Percentiles rank a stretch among this genome's conserved stretches.
These are phyloP conservation scores for Arctium minus DNA, from an alignment of 129 eudicot species.

Conservation along the genomic window DNA sequence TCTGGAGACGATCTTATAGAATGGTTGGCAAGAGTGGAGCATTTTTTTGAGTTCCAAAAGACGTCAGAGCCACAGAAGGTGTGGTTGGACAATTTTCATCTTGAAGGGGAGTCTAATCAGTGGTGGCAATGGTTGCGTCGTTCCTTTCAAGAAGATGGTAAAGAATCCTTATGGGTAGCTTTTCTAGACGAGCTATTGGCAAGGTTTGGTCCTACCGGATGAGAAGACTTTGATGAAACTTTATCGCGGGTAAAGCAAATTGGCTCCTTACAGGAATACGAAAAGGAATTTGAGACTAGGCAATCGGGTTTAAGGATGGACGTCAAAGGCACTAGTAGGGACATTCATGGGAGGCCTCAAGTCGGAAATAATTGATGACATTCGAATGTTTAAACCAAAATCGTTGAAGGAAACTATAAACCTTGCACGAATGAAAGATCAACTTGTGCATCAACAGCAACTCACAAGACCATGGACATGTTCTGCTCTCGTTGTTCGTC, in stretches of 20 bases:
- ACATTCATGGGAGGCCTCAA: slow-evolving; percentile 5
- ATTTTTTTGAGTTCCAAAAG: not conserved
- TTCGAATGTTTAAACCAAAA: not conserved
- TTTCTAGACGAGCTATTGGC: not conserved
- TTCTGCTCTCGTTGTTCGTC: not conserved
- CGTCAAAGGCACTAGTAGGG: not conserved
- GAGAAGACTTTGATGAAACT: slow-evolving; percentile 14
- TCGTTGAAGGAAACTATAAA: no score
- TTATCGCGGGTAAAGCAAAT: not conserved
- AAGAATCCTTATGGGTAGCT: not conserved
- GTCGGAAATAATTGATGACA: not conserved
- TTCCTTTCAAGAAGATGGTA: not conserved
- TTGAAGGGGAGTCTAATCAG: not conserved
- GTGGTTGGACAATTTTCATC: not conserved
- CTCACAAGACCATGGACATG: no score
- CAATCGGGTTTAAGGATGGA: not conserved
- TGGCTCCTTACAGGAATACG: not conserved
- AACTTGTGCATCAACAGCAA: no score
- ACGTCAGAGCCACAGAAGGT: not conserved
- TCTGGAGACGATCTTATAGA: not conserved
- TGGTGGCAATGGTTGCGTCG: not conserved
- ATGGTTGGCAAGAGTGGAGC: not conserved
- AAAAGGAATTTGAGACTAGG: not conserved
- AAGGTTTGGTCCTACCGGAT: not conserved
- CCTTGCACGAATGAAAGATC: no score